phyloP scores from a whole-genome alignment of 441 rosid genomes.

The Jatropha podagrica region DNA sequence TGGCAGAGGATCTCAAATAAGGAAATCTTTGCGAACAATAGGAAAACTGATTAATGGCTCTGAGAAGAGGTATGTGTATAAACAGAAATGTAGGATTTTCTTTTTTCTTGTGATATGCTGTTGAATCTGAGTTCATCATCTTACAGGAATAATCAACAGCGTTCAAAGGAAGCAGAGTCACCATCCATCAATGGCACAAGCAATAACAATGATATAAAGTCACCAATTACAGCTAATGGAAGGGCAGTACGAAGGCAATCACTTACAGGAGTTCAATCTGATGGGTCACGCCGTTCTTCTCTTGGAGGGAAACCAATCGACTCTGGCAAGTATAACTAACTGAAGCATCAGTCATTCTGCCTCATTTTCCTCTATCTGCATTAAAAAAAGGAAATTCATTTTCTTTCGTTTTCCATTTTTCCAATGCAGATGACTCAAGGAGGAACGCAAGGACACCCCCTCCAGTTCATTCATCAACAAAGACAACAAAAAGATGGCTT shows the following conservation, averaged over 20 bases:
- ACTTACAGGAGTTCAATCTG: constrained; percentile 55
- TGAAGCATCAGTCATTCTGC: not conserved
- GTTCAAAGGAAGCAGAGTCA: constrained; percentile 35
- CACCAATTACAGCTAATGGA: constrained; percentile 46
- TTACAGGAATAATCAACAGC: constrained; percentile 48
- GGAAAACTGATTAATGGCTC: constrained; percentile 85
- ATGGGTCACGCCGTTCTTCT: constrained; percentile 68
- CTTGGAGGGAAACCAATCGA: constrained; percentile 68
- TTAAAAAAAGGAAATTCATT: not conserved
- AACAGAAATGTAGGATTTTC: not conserved
- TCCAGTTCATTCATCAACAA: constrained; percentile 38
- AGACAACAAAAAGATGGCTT: constrained; percentile 15
- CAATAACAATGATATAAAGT: constrained; percentile 33
- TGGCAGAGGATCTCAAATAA: constrained; percentile 71
- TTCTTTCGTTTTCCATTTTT: constrained; percentile 10
- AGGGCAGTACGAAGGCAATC: constrained; percentile 71
- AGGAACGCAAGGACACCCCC: constrained; percentile 85
- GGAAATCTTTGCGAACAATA: constrained; percentile 79
- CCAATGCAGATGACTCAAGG: constrained; percentile 38
- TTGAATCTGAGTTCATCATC: not conserved
- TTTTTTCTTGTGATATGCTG: not conserved
- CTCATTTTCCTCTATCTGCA: not conserved
- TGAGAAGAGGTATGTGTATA: constrained; percentile 64
- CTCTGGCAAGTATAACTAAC: constrained; percentile 38
- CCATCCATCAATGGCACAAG: constrained; percentile 40